phyloP scores from a whole-genome alignment of 2,329 filamentous ascomycete genomes.

The Talaromyces sp. region DNA sequence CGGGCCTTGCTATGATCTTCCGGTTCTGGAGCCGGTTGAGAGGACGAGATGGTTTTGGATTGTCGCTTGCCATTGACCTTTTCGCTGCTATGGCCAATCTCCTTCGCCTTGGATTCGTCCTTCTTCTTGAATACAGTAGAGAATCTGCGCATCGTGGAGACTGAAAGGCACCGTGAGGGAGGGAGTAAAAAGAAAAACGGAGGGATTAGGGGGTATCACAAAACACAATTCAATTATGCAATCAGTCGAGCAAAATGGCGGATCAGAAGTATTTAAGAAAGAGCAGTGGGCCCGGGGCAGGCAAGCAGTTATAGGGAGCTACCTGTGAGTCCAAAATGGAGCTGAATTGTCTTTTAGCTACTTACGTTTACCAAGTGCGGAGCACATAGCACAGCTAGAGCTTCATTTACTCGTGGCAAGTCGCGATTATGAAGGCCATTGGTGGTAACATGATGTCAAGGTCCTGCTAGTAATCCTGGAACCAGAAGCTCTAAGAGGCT shows the following conservation, averaged over 20 bases:
- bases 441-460: slow-evolving; percentile 7
- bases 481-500: neutral
- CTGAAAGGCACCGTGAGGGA: neutral
- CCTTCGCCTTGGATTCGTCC: slow-evolving; percentile 30
- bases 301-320: slow-evolving; percentile 4
- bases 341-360: neutral
- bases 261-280: slow-evolving; percentile 18
- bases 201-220: slow-evolving; percentile 9
- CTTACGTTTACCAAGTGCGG: neutral
- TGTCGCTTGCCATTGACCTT: slow-evolving; percentile 25
- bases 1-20: slow-evolving; percentile 31
- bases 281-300: slow-evolving; percentile 10
- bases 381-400: slow-evolving; percentile 1
- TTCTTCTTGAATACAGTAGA: slow-evolving; percentile 39
- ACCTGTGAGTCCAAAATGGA: neutral
- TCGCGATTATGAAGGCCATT: neutral
- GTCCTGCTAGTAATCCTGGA: neutral
- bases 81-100: slow-evolving; percentile 19
- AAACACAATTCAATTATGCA: neutral
- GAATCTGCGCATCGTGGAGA: slow-evolving; percentile 30
- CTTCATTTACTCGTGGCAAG: neutral
- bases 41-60: slow-evolving; percentile 27
- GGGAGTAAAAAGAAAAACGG: slow-evolving; percentile 2
- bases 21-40: slow-evolving; percentile 17
- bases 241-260: neutral